phyloP scores from a whole-genome alignment of 208 protist genomes.

The Leishmania tropica region DNA sequence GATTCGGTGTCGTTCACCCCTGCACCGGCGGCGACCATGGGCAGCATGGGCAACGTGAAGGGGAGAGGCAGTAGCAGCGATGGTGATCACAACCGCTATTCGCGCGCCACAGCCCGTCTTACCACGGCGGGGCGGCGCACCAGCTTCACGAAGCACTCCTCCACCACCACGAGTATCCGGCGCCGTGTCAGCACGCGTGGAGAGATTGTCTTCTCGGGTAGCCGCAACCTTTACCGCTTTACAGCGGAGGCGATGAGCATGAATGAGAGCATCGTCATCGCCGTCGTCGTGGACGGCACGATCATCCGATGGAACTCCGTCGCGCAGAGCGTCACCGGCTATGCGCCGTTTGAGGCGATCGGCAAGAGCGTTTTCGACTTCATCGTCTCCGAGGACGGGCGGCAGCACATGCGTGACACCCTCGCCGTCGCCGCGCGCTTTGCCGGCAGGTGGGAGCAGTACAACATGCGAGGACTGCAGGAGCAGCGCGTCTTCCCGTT shows the following conservation, averaged over 20 bases:
- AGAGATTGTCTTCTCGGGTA: constrained; percentile 84
- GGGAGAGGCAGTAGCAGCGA: neutral
- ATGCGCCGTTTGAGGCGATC: constrained; percentile 56
- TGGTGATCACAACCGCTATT: constrained; percentile 2
- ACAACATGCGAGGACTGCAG: constrained; percentile 48
- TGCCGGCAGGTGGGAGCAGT: constrained; percentile 73
- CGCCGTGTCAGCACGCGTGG: constrained; percentile 53
- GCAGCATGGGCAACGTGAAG: neutral
- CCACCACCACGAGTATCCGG: constrained; percentile 17
- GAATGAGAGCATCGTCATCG: constrained; percentile 66
- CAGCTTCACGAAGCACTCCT: constrained; percentile 20
- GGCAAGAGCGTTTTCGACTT: constrained; percentile 78
- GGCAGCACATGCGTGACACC: constrained; percentile 46
- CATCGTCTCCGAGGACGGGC: constrained; percentile 46
- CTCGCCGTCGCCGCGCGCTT: constrained; percentile 48
- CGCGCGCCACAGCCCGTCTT: constrained; percentile 13
- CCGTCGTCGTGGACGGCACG: constrained; percentile 81
- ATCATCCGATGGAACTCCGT: constrained; percentile 86
- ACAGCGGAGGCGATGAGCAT: constrained; percentile 48
- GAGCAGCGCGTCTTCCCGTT: constrained; percentile 64
- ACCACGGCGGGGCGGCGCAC: constrained; percentile 9
- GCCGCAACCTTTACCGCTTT: constrained; percentile 84
- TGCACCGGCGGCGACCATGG: neutral
- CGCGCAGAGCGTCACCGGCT: constrained; percentile 65
- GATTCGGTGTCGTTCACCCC: neutral